Evolutionary conservation across 1,139 yeast species (phyloP).

Genomic region (Zygosaccharomyces sapae): DNA sequence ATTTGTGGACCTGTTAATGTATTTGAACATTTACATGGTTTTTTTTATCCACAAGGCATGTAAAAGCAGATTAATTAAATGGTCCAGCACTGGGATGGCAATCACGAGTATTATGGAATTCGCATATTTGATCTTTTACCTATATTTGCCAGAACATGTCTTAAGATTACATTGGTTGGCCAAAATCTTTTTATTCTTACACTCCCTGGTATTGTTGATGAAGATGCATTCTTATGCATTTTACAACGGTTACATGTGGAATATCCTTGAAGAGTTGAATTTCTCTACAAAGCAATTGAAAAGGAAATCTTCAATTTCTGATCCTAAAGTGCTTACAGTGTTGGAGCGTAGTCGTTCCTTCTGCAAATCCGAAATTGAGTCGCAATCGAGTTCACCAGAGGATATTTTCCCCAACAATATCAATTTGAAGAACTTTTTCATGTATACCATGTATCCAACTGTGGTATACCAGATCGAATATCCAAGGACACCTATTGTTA

Average conservation of each 20-base stretch:
- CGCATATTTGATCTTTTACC: conserved; percentile 43
- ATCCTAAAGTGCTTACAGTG: conserved; percentile 32
- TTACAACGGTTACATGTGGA: conserved; percentile 86
- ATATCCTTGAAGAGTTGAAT: conserved; percentile 51
- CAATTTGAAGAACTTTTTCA: conserved; percentile 61
- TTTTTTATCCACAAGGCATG: conserved; percentile 53
- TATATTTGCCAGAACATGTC: conserved; percentile 49
- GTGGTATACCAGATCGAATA: conserved; percentile 74
- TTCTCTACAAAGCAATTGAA: conserved; percentile 41
- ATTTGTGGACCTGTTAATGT: conserved; percentile 66
- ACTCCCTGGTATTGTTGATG: conserved; percentile 83
- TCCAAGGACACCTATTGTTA: conserved; percentile 67
- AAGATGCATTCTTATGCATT: conserved; percentile 88
- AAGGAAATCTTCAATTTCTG: conserved; percentile 27
- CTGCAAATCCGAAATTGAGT: conserved; percentile 58
- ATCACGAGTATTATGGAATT: conserved; percentile 57
- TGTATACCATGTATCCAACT: conserved; percentile 87
- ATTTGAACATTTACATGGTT: conserved; percentile 54
- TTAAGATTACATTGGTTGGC: conserved; percentile 77
- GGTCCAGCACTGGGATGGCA: conserved; percentile 61
- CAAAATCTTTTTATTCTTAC: conserved; percentile 73
- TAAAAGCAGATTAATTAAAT: conserved; percentile 42
- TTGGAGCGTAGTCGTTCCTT: conserved; percentile 52
- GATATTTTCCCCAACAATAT: conserved; percentile 66
- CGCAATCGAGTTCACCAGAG: conserved; percentile 38